Base-by-base conservation (phyloP, 176 grass and related monocot genomes). In the Zea luxurians region DNA sequence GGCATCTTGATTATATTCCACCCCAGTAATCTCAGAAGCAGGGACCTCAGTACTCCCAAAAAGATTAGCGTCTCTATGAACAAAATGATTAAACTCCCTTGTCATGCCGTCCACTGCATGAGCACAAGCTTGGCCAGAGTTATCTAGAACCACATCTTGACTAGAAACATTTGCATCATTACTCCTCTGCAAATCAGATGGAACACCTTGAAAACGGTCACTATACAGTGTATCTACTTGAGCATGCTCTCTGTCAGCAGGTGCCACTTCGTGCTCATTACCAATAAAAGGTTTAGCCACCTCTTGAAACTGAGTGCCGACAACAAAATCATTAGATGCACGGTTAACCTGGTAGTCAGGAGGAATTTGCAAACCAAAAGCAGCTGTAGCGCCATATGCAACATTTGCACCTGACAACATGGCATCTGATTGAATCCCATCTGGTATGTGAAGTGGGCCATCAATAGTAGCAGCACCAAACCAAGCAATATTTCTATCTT, bases 1-100 rank as follows among this genome's bases (percentile, higher is more conserved):
- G 55, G n/a, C 7, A 58, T 58, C 55, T 58, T 58, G 52, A 40
- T 70, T 71, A 61, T 44, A 76, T 57, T 88, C 87, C n/a, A 75
- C 54, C 5, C 64, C 77, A 4, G 70, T 81, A 76, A 80, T 61
- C 47, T 93, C 80, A 59, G 84, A 82, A 77, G n/a, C 77, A 68
- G 83, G 78, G 36, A 90, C 71, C 80, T 86, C 91, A 45, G 77
- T 85, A 21, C 70, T 77, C 47, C 83, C 80, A 60, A 83, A 71
- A 37, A 70, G 41, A 72, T 78, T 75, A 66, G 85, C 48, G 17
- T 78, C 53, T 37, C 37, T 18, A 4, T 74, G 54, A 57, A 85
- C 66, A 61, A 80, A 67, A 68, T 57, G 55, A 81, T 63, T 64
- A 40, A 84, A 76, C 45, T 84, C 83, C 48, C 70, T 9, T 35